These are phyloP conservation scores for Puya raimondii DNA, from an alignment of 176 grass and related monocot species.

Conservation along the genomic window DNA sequence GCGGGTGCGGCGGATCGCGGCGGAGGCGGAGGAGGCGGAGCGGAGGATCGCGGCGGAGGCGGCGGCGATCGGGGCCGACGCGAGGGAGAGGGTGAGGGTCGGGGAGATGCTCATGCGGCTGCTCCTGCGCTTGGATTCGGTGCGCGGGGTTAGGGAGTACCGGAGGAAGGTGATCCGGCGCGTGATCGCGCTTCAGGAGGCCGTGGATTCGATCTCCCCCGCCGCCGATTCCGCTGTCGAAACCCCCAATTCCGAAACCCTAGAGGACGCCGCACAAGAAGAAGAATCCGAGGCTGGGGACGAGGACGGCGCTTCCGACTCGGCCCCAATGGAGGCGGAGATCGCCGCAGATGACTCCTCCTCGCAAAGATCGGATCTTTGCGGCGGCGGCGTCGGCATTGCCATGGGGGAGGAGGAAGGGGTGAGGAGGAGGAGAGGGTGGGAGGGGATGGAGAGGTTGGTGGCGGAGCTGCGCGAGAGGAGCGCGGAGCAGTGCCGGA, in stretches of 20 bases:
- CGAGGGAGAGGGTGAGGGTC: slow-evolving; percentile 20
- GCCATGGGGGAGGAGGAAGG: neutral
- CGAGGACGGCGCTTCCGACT: neutral
- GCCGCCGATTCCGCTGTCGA: neutral
- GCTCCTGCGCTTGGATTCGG: slow-evolving; percentile 47
- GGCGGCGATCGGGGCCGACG: slow-evolving; percentile 14
- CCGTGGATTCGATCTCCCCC: slow-evolving; percentile 40
- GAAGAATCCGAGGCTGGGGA: neutral
- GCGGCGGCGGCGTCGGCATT: too few species aligned
- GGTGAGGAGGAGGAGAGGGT: neutral
- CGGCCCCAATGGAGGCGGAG: neutral
- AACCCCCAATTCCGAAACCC: neutral
- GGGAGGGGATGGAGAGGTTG: slow-evolving; percentile 39
- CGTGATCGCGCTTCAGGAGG: slow-evolving; percentile 60
- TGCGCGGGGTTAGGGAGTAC: slow-evolving; percentile 52
- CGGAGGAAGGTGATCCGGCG: slow-evolving; percentile 41
- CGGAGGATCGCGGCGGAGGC: neutral
- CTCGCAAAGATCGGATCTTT: neutral
- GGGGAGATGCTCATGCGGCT: slow-evolving; percentile 47
- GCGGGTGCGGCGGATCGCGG: slow-evolving; percentile 23
- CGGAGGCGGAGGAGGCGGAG: slow-evolving; percentile 30
- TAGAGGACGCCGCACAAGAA: neutral
- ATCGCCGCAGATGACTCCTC: neutral
- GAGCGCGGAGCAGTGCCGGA: slow-evolving; percentile 38
- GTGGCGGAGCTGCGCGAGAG: slow-evolving; percentile 42